Percentiles rank a stretch among this genome's conserved stretches.
Conservation (phyloP, 2,329 filamentous ascomycete genomes). For the Malbranchea cinnamomea region DNA sequence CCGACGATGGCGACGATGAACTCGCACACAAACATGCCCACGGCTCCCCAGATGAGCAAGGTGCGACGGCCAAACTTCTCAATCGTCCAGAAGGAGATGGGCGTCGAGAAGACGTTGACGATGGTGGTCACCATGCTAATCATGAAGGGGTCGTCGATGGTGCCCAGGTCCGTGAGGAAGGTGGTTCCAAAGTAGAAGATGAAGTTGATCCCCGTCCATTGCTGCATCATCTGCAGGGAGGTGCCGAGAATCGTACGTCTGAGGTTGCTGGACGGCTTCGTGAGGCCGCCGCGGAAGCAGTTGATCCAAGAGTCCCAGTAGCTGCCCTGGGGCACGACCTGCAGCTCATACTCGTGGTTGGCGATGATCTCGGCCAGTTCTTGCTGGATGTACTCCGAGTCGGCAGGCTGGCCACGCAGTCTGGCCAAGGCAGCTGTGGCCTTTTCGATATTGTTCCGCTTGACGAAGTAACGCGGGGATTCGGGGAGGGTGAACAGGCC, state of each 20-base stretch:
- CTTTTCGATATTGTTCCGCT: slow-evolving; percentile 52
- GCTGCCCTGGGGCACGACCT: slow-evolving; percentile 47
- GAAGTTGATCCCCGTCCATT: slow-evolving; percentile 79
- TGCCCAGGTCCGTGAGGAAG: slow-evolving; percentile 66
- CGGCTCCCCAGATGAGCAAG: slow-evolving; percentile 62
- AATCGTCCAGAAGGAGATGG: slow-evolving; percentile 73
- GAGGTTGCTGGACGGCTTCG: slow-evolving; percentile 38
- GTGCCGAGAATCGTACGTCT: slow-evolving; percentile 58
- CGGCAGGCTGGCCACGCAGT: slow-evolving; percentile 58
- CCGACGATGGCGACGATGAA: slow-evolving; percentile 72
- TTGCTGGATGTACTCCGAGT: slow-evolving; percentile 60
- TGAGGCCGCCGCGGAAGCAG: slow-evolving; percentile 44
- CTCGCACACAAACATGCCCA: slow-evolving; percentile 74
- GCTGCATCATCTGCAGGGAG: slow-evolving; percentile 68
- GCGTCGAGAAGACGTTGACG: slow-evolving; percentile 76
- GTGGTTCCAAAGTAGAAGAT: slow-evolving; percentile 74
- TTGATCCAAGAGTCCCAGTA: slow-evolving; percentile 55
- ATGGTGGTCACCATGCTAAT: slow-evolving; percentile 75
- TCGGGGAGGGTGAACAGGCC: slow-evolving; percentile 69
- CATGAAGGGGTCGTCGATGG: slow-evolving; percentile 64
- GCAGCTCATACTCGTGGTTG: slow-evolving; percentile 73
- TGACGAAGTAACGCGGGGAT: slow-evolving; percentile 74
- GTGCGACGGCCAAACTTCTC: slow-evolving; percentile 68
- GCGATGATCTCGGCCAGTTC: slow-evolving; percentile 77
- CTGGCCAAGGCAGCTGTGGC: slow-evolving; percentile 49